Evolutionary conservation across 2,329 filamentous ascomycete species (phyloP).

Genomic region (Elsinoe batatas): DNA sequence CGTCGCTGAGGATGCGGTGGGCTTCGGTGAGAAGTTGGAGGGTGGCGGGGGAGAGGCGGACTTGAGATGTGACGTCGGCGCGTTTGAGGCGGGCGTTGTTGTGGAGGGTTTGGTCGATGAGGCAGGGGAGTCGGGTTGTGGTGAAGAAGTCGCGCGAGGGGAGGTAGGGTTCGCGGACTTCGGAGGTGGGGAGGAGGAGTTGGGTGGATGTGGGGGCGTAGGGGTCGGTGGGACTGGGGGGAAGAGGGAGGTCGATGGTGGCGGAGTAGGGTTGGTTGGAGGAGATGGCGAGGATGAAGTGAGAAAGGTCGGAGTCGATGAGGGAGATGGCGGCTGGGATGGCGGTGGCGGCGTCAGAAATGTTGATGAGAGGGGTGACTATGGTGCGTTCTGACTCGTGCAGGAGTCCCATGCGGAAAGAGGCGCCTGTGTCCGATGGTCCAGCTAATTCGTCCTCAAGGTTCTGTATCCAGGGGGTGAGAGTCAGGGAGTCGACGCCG

Average conservation of each 20-base stretch:
- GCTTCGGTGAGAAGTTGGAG: slow-evolving; percentile 62
- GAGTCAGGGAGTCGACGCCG: slow-evolving; percentile 46
- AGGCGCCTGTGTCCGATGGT: slow-evolving; percentile 41
- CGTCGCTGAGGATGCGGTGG: slow-evolving; percentile 59
- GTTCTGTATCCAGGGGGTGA: slow-evolving; percentile 47
- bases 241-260: slow-evolving; percentile 40
- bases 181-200: slow-evolving; percentile 36
- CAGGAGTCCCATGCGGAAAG: slow-evolving; percentile 47
- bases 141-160: slow-evolving; percentile 52
- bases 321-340: slow-evolving; percentile 37
- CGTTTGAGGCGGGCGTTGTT: slow-evolving; percentile 44
- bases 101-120: slow-evolving; percentile 47
- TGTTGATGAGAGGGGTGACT: slow-evolving; percentile 38
- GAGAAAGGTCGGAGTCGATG: slow-evolving; percentile 47
- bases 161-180: slow-evolving; percentile 58
- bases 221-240: slow-evolving; percentile 17
- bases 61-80: slow-evolving; percentile 54
- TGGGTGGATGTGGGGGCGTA: slow-evolving; percentile 17
- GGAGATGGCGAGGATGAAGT: slow-evolving; percentile 44
- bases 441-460: slow-evolving; percentile 48
- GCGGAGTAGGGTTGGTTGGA: slow-evolving; percentile 42
- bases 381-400: slow-evolving; percentile 42
- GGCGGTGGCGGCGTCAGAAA: slow-evolving; percentile 32
- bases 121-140: slow-evolving; percentile 44
- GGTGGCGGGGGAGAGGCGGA: slow-evolving; percentile 60